Base-by-base conservation (phyloP, 176 grass and related monocot species). In the Carex cristatella region DNA sequence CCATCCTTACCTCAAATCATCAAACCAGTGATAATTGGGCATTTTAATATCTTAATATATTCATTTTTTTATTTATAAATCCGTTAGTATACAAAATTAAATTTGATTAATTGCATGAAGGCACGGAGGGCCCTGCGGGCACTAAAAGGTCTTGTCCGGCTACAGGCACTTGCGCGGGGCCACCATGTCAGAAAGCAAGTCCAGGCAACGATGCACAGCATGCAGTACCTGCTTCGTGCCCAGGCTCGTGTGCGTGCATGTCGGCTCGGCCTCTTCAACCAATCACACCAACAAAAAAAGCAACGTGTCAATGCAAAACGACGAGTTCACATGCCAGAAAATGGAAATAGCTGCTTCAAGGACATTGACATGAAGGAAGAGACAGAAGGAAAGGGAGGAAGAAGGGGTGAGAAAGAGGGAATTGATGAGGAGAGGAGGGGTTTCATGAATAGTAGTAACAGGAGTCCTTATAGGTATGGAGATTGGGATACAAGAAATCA, bases 161-260 rank as follows among this genome's bases (percentile, higher is more conserved):
- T 97, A 73, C 94, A 97, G 66, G 94, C 94, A 54, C 89, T 97
- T 79, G 91, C 92, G 69, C 86, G 94, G 73, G 94, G 94, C 1
- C 86, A 97, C 84, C 89, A 91, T 49, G 94, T 97, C 51, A 86
- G 94, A 0, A 92, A 92, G 49, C 94, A 97, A 82, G 94, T 92
- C 27, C 94, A 90, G 38, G 81, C 85, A 75, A 97, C 91, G 33
- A 97, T 97, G 91, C 84, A 82, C 40, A 90, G 81, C 89, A 97
- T 97, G 91, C 94, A 97, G 87, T 84, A 89, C 9, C 89, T 97
- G 28, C 89, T 97, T 64, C 91, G 91, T 10, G 91, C 90, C 14
- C 94, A 97, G 88, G 94, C 90, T 69, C 89, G 94, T 59, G 89
- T 93, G 4, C 89, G 88, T 60, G 84, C 94, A 75, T 86, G 82